Base-by-base conservation (phyloP, 768 basidiomycete genomes). In the Tylopilus felleus region DNA sequence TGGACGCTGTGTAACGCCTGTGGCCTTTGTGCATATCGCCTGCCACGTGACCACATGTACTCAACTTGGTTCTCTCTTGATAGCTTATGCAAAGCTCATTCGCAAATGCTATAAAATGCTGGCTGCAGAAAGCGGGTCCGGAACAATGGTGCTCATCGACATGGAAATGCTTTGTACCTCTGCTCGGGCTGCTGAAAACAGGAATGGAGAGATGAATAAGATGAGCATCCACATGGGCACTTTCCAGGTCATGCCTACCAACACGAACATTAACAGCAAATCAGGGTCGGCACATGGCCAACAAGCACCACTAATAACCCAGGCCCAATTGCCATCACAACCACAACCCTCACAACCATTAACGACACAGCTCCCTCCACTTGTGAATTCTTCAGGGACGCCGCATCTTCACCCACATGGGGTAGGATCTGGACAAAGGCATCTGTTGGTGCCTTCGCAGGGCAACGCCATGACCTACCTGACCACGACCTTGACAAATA, bases 1-100 rank as follows among this genome's bases (percentile, higher is more conserved):
- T 74, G 90, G 64, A 92, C 90, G 8, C 66, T 92, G 62, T 92
- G 90, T 65, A 92, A 91, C 67, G 90, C 90, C 40, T 92, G 90
- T 71, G 90, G 90, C 29, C 72, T 92, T 60, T 90, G 90, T 92
- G 68, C 67, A 50, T 57, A 25, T 47, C 38, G 2, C 17, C 27
- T 36, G 6, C 22, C 47, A 36, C 51, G 39, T 41, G 29, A 12
- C 1, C 14, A 10, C 21, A 9, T 22, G 16, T 23, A 5, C 25
- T n/a, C 13, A 28, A 3, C 10, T 7, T 41, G n/a, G 14, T 5
- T 33, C 33, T 16, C 13, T 48, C 40, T n/a, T n/a, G n/a, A 13
- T 36, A 91, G 89, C 91, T 71, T 91, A 91, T 60, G 89, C 89
- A 10, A 91, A 91, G 64, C 77, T 91, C 28, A 83, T 89, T 74